Conservation (phyloP, 306 rosid genomes). For the Prunus salicina region DNA sequence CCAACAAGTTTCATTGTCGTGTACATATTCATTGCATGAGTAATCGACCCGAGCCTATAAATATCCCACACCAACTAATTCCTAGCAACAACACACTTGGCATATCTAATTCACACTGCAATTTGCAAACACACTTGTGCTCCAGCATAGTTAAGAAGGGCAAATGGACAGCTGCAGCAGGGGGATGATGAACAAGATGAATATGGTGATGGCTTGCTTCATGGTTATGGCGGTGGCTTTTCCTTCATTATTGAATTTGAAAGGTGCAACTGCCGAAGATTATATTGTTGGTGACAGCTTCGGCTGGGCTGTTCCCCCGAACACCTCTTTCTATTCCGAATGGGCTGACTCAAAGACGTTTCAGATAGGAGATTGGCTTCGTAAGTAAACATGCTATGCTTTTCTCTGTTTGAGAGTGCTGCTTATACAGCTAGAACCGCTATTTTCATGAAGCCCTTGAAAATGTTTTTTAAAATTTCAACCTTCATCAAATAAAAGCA, state of each 20-base stretch:
- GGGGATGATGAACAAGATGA: background rate
- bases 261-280: background rate
- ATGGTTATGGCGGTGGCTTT: background rate
- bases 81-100: too few relatives aligned
- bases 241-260: background rate
- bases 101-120: too few relatives aligned
- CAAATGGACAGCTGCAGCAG: background rate
- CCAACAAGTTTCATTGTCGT: too few relatives aligned
- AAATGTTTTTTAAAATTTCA: too few relatives aligned
- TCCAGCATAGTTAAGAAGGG: too few relatives aligned
- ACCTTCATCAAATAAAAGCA: too few relatives aligned
- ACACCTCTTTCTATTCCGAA: conserved; percentile 20
- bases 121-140: too few relatives aligned
- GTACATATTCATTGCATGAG: too few relatives aligned
- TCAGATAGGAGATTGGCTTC: conserved; percentile 14
- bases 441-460: too few relatives aligned
- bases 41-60: background rate
- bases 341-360: conserved; percentile 22
- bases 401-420: too few relatives aligned
- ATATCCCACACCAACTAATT: too few relatives aligned
- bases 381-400: background rate
- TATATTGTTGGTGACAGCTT: conserved; percentile 24
- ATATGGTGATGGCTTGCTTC: conserved; percentile 5
- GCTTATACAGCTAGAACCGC: too few relatives aligned
- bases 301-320: conserved; percentile 26